Percentiles rank a stretch among this genome's conserved stretches.
Conservation (phyloP, 2,329 filamentous ascomycete genomes). For the Drechslera avenae region DNA sequence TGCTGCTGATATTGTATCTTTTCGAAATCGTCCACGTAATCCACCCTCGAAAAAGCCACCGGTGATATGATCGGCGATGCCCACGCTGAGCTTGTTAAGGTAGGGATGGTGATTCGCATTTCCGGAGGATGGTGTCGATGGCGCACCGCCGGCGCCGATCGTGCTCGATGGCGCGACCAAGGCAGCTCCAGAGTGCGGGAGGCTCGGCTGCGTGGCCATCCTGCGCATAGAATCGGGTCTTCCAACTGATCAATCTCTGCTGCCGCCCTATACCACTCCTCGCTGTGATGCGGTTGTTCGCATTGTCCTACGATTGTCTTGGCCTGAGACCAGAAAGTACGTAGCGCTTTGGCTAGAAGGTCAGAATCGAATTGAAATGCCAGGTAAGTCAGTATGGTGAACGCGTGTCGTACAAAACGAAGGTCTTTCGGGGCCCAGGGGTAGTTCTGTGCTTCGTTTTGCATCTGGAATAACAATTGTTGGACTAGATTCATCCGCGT, state of each 20-base stretch:
- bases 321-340: neutral
- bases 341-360: conserved; percentile 1
- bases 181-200: neutral
- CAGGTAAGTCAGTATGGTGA: conserved; percentile 1
- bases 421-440: neutral
- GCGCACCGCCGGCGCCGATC: conserved; percentile 1
- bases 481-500: neutral
- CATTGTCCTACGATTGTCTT: neutral
- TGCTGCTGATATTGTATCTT: neutral
- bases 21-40: neutral
- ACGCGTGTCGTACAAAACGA: neutral
- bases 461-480: no score
- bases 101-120: neutral
- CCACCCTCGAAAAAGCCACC: neutral
- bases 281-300: neutral
- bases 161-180: neutral
- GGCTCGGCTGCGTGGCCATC: neutral
- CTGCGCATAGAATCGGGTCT: neutral
- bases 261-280: neutral
- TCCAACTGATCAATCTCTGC: neutral
- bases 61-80: conserved; percentile 1
- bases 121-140: neutral
- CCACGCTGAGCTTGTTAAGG: neutral
- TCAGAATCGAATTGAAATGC: neutral
- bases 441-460: no score